Conservation (phyloP, 345 rosid species). For the Ricinus communis region DNA sequence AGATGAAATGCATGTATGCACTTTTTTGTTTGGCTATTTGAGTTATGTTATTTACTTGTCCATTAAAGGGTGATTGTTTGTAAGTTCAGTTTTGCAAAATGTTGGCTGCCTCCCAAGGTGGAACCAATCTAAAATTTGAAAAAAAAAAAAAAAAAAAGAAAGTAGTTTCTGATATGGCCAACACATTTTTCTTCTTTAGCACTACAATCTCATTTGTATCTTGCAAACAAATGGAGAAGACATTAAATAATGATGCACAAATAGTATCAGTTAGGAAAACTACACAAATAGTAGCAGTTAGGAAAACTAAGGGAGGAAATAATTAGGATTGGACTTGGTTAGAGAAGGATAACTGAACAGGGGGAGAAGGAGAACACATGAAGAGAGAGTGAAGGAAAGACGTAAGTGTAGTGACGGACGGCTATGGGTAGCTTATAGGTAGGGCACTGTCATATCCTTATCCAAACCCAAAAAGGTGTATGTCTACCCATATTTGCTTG, state of each 20-base stretch:
- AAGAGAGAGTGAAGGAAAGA: neutral
- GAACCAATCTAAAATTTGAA: neutral
- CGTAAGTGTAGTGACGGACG: too few relatives aligned
- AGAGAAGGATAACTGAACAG: neutral
- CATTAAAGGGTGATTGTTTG: neutral
- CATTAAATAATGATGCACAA: too few relatives aligned
- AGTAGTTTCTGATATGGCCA: neutral
- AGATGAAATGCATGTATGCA: neutral
- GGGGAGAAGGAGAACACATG: neutral
- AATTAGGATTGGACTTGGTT: neutral
- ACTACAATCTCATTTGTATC: neutral
- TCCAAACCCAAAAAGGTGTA: too few relatives aligned
- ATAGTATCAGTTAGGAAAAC: too few relatives aligned
- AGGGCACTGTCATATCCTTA: too few relatives aligned
- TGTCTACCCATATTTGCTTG: too few relatives aligned
- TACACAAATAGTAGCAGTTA: neutral
- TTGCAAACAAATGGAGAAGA: too few relatives aligned
- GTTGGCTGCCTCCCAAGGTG: too few relatives aligned
- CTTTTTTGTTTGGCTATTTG: neutral
- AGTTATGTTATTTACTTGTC: neutral
- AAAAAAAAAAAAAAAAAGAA: neutral
- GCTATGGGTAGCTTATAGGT: too few relatives aligned
- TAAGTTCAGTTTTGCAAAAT: too few relatives aligned
- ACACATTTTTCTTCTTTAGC: neutral
- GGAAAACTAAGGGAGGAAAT: neutral